These are phyloP conservation scores for Naganishia vaughanmartiniae DNA, from an alignment of 768 basidiomycete genomes.

Conservation along the genomic window DNA sequence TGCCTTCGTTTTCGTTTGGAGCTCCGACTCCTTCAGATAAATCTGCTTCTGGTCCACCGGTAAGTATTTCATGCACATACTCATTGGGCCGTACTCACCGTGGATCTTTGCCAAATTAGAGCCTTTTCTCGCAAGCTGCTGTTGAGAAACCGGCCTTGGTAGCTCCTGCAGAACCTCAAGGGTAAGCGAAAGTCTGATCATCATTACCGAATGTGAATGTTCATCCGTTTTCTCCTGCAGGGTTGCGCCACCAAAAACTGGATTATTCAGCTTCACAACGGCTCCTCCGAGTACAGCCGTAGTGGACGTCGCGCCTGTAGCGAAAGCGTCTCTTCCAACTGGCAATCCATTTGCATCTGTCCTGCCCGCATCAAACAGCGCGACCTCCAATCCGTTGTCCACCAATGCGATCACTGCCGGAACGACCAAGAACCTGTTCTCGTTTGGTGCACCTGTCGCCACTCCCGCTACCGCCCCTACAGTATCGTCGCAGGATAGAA, in stretches of 20 bases:
- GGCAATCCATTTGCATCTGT: conserved; percentile 20
- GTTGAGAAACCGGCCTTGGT: neutral
- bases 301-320: neutral
- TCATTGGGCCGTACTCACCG: neutral
- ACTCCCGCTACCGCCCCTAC: neutral
- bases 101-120: neutral
- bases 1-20: conserved; percentile 9
- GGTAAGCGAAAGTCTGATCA: neutral
- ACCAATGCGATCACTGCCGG: neutral
- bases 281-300: neutral
- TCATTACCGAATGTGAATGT: neutral
- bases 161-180: conserved; percentile 6
- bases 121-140: neutral
- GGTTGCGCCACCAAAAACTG: conserved; percentile 19
- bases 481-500: neutral
- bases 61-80: neutral
- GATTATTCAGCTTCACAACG: conserved; percentile 10
- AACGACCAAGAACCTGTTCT: neutral
- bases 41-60: conserved; percentile 15
- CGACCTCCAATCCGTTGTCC: neutral
- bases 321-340: neutral
- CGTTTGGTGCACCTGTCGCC: neutral
- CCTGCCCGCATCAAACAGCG: neutral
- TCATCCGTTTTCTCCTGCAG: neutral
- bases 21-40: neutral